phyloP scores from a whole-genome alignment of 495 filamentous ascomycete species.

The Venustampulla echinocandica region DNA sequence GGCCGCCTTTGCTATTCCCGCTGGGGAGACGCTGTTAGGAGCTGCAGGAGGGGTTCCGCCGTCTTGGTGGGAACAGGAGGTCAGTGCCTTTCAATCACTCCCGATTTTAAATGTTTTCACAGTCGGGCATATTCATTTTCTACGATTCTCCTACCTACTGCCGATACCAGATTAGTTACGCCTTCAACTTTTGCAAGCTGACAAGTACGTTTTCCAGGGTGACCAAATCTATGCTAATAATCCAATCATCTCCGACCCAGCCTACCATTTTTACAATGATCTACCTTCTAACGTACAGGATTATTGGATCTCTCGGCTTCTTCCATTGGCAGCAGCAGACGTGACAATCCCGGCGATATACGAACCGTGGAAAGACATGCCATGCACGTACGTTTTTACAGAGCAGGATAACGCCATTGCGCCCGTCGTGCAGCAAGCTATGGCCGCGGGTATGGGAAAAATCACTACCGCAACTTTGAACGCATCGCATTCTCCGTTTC shows the following conservation, averaged over 20 bases:
- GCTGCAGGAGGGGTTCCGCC: neutral
- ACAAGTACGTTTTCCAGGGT: no score
- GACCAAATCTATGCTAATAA: no score
- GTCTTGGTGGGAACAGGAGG: conserved; percentile 4
- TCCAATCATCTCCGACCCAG: no score
- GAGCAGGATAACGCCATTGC: conserved; percentile 18
- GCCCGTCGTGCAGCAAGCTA: conserved; percentile 11
- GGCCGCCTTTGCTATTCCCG: conserved; percentile 5
- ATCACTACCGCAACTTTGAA: neutral
- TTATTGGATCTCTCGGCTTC: neutral
- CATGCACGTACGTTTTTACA: conserved; percentile 18
- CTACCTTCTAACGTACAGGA: neutral
- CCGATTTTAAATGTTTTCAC: neutral
- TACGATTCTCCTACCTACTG: no score
- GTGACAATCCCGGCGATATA: conserved; percentile 1
- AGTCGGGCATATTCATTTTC: no score
- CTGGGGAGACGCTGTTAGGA: neutral
- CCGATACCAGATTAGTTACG: no score
- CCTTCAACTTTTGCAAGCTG: no score
- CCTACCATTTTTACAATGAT: conserved; percentile 4
- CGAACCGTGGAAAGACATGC: conserved; percentile 15
- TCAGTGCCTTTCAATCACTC: neutral
- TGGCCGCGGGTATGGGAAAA: conserved; percentile 8
- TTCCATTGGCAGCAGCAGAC: neutral
- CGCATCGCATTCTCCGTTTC: conserved; percentile 6